These are phyloP conservation scores for Alternaria panax DNA, from an alignment of 2,329 filamentous ascomycete species.

Conservation along the genomic window DNA sequence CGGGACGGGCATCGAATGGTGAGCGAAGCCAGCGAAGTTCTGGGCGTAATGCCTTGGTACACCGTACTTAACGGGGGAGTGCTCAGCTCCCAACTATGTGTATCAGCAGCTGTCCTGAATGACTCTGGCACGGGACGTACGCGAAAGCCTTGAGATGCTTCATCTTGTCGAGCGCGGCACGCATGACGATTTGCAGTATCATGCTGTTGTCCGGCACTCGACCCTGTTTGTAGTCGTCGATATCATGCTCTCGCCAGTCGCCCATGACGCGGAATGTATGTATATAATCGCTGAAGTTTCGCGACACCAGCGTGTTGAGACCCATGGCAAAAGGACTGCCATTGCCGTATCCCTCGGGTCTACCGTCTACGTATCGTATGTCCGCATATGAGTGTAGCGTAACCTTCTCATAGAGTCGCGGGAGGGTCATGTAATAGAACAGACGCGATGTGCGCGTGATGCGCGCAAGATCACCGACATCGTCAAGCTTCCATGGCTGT, in stretches of 20 bases:
- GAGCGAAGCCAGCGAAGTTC: slow-evolving; percentile 58
- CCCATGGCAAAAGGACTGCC: slow-evolving; percentile 70
- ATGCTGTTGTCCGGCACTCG: slow-evolving; percentile 69
- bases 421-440: slow-evolving; percentile 70
- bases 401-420: slow-evolving; percentile 65
- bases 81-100: slow-evolving; percentile 64
- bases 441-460: slow-evolving; percentile 67
- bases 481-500: slow-evolving; percentile 57
- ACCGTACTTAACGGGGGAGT: slow-evolving; percentile 67
- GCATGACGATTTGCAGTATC: slow-evolving; percentile 67
- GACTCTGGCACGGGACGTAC: slow-evolving; percentile 40
- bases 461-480: slow-evolving; percentile 65
- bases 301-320: slow-evolving; percentile 67
- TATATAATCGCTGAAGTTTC: slow-evolving; percentile 62
- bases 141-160: slow-evolving; percentile 61
- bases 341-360: slow-evolving; percentile 67
- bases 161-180: slow-evolving; percentile 68
- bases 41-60: slow-evolving; percentile 63
- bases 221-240: slow-evolving; percentile 66
- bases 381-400: slow-evolving; percentile 65
- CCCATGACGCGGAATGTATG: slow-evolving; percentile 61
- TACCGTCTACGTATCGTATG: slow-evolving; percentile 64
- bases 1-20: slow-evolving; percentile 64
- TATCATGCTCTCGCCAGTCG: slow-evolving; percentile 64
- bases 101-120: slow-evolving; percentile 23